Evolutionary conservation across 1,139 yeast genomes (phyloP).

Genomic region (Waltiozyma sp.): DNA sequence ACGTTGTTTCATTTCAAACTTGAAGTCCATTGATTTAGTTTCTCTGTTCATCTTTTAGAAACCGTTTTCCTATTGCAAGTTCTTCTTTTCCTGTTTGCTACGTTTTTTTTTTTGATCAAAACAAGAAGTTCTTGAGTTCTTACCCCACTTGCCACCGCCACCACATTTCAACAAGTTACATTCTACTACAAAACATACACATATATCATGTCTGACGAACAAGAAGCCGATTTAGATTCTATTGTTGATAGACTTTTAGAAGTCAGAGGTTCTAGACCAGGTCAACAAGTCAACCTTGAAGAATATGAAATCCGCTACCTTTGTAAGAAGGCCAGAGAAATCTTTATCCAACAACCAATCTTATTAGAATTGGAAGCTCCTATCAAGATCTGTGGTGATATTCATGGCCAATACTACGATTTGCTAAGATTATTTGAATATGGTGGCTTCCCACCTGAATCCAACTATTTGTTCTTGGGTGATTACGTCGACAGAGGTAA

Average conservation of each 20-base stretch:
- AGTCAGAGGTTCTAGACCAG: constrained; percentile 97
- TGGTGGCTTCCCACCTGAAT: constrained; percentile 99
- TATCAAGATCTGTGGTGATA: constrained; percentile 87
- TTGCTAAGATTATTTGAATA: constrained; percentile 89
- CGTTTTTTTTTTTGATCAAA: not conserved
- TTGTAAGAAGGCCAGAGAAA: constrained; percentile 96
- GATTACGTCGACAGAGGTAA: constrained; percentile 98
- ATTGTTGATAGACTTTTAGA: constrained; percentile 93
- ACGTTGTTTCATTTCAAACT: not conserved
- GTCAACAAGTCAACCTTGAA: constrained; percentile 86
- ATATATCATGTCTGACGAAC: constrained; percentile 29
- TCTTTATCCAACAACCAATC: constrained; percentile 95
- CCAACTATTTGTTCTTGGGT: constrained; percentile 87
- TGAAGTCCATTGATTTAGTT: not conserved
- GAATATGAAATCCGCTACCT: constrained; percentile 92
- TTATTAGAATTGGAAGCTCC: constrained; percentile 94
- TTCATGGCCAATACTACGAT: constrained; percentile 96
- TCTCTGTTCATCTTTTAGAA: not conserved
- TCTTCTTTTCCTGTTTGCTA: not conserved
- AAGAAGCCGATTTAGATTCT: constrained; percentile 93
- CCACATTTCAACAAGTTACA: not conserved
- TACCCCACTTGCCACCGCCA: not conserved
- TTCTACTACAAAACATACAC: constrained; percentile 1
- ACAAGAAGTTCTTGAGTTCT: not conserved
- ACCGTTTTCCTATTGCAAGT: not conserved